These are phyloP conservation scores for Nakazawaea ishiwadae DNA, from an alignment of 805 yeast species.

Conservation along the genomic window DNA sequence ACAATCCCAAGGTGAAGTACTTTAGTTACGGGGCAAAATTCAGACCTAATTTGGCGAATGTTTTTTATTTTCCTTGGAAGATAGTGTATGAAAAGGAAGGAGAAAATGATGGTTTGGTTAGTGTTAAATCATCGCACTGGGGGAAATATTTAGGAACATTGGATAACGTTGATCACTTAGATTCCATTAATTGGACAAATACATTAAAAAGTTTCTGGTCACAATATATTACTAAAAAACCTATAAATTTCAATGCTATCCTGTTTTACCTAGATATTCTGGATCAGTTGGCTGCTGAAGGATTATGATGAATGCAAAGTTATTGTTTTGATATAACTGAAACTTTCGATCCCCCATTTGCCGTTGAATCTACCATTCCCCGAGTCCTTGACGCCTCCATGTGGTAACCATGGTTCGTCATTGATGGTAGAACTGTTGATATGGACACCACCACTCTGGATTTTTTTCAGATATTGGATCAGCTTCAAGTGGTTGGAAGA, in stretches of 20 bases:
- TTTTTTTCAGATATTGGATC: constrained; percentile 25
- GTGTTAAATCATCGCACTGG: constrained; percentile 76
- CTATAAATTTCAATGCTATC: constrained; percentile 52
- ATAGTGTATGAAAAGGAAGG: constrained; percentile 47
- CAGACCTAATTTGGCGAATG: constrained; percentile 54
- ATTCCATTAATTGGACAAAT: constrained; percentile 80
- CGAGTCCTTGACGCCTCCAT: constrained; percentile 40
- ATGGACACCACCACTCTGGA: constrained; percentile 38
- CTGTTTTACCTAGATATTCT: constrained; percentile 68
- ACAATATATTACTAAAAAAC: constrained; percentile 25
- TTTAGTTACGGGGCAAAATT: constrained; percentile 82
- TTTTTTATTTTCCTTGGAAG: constrained; percentile 62
- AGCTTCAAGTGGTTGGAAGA: constrained; percentile 30
- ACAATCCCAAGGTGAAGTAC: constrained; percentile 64
- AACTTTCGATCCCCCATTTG: constrained; percentile 40
- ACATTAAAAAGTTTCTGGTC: constrained; percentile 35
- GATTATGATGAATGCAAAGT: constrained; percentile 30
- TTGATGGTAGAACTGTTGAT: constrained; percentile 24
- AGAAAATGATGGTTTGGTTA: constrained; percentile 83
- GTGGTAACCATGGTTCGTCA: constrained; percentile 28
- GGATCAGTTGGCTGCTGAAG: constrained; percentile 54
- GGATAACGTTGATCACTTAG: constrained; percentile 77
- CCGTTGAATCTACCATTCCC: constrained; percentile 42
- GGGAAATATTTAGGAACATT: constrained; percentile 79
- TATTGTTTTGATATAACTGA: constrained; percentile 31